These are phyloP conservation scores for Kurtzmaniella quercitrusa DNA, from an alignment of 1,139 yeast species.

Conservation along the genomic window DNA sequence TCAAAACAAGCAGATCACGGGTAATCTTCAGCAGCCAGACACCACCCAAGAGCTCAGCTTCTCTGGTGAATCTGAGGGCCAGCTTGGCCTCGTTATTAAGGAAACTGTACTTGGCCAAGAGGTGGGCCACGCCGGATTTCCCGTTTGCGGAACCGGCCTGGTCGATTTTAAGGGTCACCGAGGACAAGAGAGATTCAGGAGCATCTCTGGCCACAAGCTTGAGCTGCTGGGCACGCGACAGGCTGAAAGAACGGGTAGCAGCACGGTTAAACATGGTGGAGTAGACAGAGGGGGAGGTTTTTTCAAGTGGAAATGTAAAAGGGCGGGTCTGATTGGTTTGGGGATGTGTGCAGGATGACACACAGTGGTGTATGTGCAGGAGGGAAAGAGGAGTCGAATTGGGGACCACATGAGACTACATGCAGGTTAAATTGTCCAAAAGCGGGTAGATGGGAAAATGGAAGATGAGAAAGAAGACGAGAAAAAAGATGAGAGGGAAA, in stretches of 20 bases:
- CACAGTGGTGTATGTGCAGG: neutral
- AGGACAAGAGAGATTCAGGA: slow-evolving; percentile 57
- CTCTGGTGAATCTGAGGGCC: slow-evolving; percentile 91
- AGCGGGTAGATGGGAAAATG: too few relatives aligned
- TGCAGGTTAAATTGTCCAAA: too few relatives aligned
- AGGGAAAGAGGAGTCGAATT: too few relatives aligned
- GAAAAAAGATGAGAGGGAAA: too few relatives aligned
- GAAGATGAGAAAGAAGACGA: too few relatives aligned
- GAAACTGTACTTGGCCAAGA: slow-evolving; percentile 80
- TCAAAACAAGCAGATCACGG: slow-evolving; percentile 79
- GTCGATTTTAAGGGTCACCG: slow-evolving; percentile 67
- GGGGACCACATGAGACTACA: too few relatives aligned
- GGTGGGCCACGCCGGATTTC: slow-evolving; percentile 82
- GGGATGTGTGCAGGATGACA: slow-evolving; percentile 4
- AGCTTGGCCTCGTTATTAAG: slow-evolving; percentile 80
- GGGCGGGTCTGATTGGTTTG: slow-evolving; percentile 1
- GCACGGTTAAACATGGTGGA: slow-evolving; percentile 41
- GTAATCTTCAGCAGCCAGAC: slow-evolving; percentile 62
- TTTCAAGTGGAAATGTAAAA: neutral
- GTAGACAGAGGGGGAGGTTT: slow-evolving; percentile 8
- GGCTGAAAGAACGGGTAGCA: slow-evolving; percentile 46
- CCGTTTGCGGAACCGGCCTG: slow-evolving; percentile 80
- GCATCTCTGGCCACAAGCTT: slow-evolving; percentile 46
- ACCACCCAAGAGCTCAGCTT: slow-evolving; percentile 92
- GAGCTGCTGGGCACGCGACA: slow-evolving; percentile 32